These are phyloP conservation scores for Ganoderma leucocontextum DNA, from an alignment of 1,284 basidiomycete species.

Conservation along the genomic window DNA sequence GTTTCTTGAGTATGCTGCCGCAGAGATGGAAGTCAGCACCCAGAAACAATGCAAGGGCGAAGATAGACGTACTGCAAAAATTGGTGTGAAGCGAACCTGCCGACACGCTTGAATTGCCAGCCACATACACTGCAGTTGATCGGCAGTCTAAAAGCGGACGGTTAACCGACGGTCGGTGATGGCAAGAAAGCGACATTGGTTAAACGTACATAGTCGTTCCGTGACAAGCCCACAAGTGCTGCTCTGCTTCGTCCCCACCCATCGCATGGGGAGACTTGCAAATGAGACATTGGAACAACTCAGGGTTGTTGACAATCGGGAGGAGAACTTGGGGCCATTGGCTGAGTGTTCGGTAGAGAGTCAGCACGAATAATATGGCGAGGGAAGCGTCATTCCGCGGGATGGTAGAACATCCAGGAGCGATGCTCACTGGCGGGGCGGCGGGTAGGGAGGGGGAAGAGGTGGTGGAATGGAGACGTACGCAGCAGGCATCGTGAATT, in stretches of 20 bases:
- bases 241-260: background rate
- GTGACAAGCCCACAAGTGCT: background rate
- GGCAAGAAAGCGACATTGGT: background rate
- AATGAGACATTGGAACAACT: slow-evolving; percentile 1
- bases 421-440: background rate
- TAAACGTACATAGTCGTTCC: slow-evolving; percentile 4
- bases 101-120: slow-evolving; percentile 19
- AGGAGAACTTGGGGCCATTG: background rate
- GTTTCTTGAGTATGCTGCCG: background rate
- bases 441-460: background rate
- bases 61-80: slow-evolving; percentile 16
- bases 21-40: background rate
- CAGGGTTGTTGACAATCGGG: background rate
- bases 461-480: slow-evolving; percentile 1
- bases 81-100: slow-evolving; percentile 13
- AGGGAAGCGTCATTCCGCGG: background rate
- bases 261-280: background rate
- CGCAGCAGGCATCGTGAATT: slow-evolving; percentile 6
- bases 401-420: background rate
- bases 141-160: background rate
- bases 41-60: background rate
- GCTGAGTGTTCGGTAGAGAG: background rate
- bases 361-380: background rate
- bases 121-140: slow-evolving; percentile 17
- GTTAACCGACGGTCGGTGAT: background rate